Conservation (phyloP, 108 stramenopile species). For the Seminavis robusta region DNA sequence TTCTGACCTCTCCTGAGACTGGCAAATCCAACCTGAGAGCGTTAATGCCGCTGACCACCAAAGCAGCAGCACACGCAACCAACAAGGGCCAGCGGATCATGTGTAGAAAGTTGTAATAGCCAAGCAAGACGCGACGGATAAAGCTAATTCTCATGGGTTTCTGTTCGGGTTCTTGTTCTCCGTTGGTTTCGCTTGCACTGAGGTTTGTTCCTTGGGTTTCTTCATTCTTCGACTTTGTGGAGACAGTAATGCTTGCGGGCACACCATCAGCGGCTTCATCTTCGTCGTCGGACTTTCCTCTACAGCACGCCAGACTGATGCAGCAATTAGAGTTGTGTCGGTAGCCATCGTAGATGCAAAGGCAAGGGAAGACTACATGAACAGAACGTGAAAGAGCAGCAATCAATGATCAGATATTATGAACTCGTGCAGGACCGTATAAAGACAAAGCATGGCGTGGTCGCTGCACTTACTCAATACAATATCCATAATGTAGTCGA, state of each 20-base stretch:
- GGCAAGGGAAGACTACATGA: conserved; percentile 56
- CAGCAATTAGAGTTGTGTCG: conserved; percentile 9
- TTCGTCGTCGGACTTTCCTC: conserved; percentile 1
- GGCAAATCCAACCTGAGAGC: conserved; percentile 36
- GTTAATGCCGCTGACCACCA: conserved; percentile 18
- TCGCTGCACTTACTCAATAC: too few species aligned
- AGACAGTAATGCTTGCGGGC: too few species aligned
- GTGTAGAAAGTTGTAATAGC: conserved; percentile 33
- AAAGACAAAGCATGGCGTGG: too few species aligned
- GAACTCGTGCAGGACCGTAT: too few species aligned
- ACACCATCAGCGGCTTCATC: too few species aligned
- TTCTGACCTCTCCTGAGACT: conserved; percentile 28
- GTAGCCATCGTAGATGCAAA: conserved; percentile 56
- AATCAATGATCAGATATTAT: too few species aligned
- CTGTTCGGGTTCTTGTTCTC: conserved; percentile 6
- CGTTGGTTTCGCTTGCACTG: neutral
- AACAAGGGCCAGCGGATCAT: conserved; percentile 32
- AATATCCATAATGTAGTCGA: conserved; percentile 48
- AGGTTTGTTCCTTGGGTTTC: conserved; percentile 2
- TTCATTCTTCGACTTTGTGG: conserved; percentile 1
- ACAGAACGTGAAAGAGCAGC: too few species aligned
- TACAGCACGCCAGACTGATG: conserved; percentile 5
- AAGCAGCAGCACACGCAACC: conserved; percentile 10
- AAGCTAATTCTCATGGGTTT: conserved; percentile 9
- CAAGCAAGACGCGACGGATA: conserved; percentile 30